These are phyloP conservation scores for Cornus controversa DNA, from an alignment of 148 eudicot genomes.

Conservation along the genomic window DNA sequence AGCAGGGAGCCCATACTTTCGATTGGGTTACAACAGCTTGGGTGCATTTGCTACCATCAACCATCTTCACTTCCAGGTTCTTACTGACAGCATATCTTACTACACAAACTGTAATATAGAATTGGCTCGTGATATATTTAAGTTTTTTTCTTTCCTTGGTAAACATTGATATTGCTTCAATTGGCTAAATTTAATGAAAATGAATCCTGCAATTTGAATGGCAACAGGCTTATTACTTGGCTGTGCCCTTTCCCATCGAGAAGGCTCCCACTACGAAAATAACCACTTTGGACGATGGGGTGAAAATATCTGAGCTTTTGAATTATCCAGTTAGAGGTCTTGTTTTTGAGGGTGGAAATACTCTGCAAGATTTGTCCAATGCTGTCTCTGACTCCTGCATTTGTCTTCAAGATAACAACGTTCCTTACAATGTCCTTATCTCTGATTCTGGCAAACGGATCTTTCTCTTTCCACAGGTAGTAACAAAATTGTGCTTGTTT, in stretches of 20 bases:
- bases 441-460: conserved; percentile 76
- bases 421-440: conserved; percentile 84
- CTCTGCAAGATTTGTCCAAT: conserved; percentile 51
- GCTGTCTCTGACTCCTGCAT: conserved; percentile 73
- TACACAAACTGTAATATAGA: background rate
- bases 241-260: conserved; percentile 78
- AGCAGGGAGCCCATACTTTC: conserved; percentile 79
- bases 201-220: background rate
- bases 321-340: conserved; percentile 83
- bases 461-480: conserved; percentile 85
- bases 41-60: conserved; percentile 99
- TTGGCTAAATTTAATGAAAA: background rate
- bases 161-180: no score
- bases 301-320: conserved; percentile 54
- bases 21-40: conserved; percentile 93
- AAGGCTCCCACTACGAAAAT: conserved; percentile 63
- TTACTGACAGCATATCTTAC: background rate
- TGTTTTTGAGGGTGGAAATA: conserved; percentile 72
- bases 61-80: conserved; percentile 94
- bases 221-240: conserved; percentile 79
- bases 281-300: conserved; percentile 40
- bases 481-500: background rate
- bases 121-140: background rate
- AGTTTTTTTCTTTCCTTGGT: no score
- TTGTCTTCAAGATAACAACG: conserved; percentile 76